phyloP scores from a whole-genome alignment of 495 filamentous ascomycete genomes.

The Daldinia decipiens region DNA sequence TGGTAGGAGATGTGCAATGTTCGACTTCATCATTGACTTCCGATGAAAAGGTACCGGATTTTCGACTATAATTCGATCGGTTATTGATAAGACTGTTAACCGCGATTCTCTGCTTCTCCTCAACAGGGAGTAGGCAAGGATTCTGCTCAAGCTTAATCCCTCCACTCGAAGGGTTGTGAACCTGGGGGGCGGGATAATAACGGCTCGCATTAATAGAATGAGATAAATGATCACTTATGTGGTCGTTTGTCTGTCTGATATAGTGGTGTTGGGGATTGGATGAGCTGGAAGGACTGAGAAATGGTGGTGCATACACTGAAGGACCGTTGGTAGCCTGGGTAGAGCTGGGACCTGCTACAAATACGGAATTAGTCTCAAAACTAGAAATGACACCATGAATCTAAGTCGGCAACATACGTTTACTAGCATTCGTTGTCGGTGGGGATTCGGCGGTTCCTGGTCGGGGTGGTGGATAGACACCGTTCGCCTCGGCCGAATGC shows the following conservation, averaged over 20 bases:
- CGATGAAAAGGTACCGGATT: neutral
- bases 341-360: slow-evolving; percentile 16
- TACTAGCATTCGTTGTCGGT: slow-evolving; percentile 16
- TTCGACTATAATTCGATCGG: neutral
- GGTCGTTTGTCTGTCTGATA: neutral
- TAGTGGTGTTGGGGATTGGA: neutral
- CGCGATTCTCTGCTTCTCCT: slow-evolving; percentile 45
- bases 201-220: neutral
- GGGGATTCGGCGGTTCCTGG: slow-evolving; percentile 1
- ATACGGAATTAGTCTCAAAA: slow-evolving; percentile 12
- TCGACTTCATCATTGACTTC: neutral
- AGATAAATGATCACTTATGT: neutral
- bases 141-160: slow-evolving; percentile 13
- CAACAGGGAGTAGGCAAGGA: slow-evolving; percentile 44
- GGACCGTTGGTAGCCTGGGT: slow-evolving; percentile 36
- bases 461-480: slow-evolving; percentile 4
- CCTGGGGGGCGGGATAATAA: neutral
- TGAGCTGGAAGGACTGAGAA: neutral
- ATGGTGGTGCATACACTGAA: slow-evolving; percentile 53
- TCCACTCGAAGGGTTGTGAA: slow-evolving; percentile 40
- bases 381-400: neutral
- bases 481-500: slow-evolving; percentile 22
- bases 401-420: slow-evolving; percentile 29
- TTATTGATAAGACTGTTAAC: slow-evolving; percentile 44
- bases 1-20: slow-evolving; percentile 1